Percentiles rank a stretch among this genome's conserved stretches.
Conservation (phyloP, 371 early-diverging fungal genomes). For the Mortierella polycephala region DNA sequence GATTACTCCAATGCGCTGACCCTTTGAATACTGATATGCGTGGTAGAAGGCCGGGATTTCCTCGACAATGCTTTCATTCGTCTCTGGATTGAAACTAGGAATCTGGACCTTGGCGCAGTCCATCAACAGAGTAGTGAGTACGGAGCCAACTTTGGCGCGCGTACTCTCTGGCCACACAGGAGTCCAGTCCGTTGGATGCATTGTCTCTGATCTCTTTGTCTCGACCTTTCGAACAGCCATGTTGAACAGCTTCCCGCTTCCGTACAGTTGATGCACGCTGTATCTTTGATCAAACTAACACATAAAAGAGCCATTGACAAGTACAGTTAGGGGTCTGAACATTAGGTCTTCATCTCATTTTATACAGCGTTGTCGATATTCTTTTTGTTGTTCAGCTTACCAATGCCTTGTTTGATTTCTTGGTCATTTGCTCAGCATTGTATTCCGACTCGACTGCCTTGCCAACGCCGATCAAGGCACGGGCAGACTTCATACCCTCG, state of each 20-base stretch:
- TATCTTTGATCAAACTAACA: conserved; percentile 49
- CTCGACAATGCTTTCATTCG: conserved; percentile 64
- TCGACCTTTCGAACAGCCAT: conserved; percentile 80
- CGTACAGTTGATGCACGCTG: conserved; percentile 69
- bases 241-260: conserved; percentile 81
- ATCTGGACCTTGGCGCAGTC: conserved; percentile 81
- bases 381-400: conserved; percentile 22
- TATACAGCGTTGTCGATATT: background rate
- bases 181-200: conserved; percentile 64
- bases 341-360: background rate
- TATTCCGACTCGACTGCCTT: conserved; percentile 87
- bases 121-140: conserved; percentile 77
- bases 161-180: conserved; percentile 74
- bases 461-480: conserved; percentile 77
- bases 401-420: conserved; percentile 68
- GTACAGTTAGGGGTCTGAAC: background rate
- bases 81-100: conserved; percentile 65
- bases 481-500: conserved; percentile 73
- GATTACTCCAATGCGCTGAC: conserved; percentile 82
- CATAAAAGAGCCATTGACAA: background rate
- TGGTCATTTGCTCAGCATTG: conserved; percentile 79
- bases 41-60: conserved; percentile 89
- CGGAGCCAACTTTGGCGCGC: conserved; percentile 73
- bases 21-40: conserved; percentile 69
- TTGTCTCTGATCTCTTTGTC: conserved; percentile 63